phyloP scores from a whole-genome alignment of 345 rosid genomes.

The Pistacia atlantica region DNA sequence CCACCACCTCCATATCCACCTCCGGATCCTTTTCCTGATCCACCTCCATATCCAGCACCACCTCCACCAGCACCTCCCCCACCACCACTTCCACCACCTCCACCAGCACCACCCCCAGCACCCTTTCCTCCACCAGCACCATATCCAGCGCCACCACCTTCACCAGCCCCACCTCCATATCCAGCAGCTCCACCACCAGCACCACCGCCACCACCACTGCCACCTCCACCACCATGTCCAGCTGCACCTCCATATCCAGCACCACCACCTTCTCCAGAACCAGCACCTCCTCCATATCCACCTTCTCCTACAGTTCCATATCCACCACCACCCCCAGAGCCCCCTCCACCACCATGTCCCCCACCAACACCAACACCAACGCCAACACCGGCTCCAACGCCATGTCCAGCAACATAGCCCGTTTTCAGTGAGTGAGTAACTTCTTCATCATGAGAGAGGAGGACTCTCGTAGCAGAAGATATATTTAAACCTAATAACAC shows the following conservation, averaged over 20 bases:
- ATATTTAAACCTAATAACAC: constrained; percentile 38
- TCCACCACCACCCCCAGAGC: constrained; percentile 28
- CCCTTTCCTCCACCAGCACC: constrained; percentile 29
- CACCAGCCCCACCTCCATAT: constrained; percentile 20
- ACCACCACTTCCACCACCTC: constrained; percentile 27
- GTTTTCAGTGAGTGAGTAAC: constrained; percentile 14
- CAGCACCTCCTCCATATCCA: constrained; percentile 28
- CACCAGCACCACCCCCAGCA: constrained; percentile 27
- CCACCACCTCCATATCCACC: constrained; percentile 27
- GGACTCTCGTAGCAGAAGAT: constrained; percentile 42
- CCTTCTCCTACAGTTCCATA: constrained; percentile 27
- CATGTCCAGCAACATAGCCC: constrained; percentile 21
- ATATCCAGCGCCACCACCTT: constrained; percentile 25
- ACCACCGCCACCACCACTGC: constrained; percentile 27
- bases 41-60: constrained; percentile 22
- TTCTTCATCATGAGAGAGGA: constrained; percentile 35
- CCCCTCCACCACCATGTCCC: constrained; percentile 24
- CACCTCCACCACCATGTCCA: constrained; percentile 33
- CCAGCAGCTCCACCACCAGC: constrained; percentile 19
- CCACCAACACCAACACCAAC: constrained; percentile 17
- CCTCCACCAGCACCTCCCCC: constrained; percentile 26
- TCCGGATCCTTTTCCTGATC: constrained; percentile 37
- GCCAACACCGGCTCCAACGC: constrained; percentile 28
- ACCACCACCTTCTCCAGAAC: constrained; percentile 35
- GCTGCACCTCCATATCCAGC: constrained; percentile 24